Percentiles rank a stretch among this genome's conserved stretches.
Conservation (phyloP, 208 protist genomes). For the Acanthamoeba lenticulata region DNA sequence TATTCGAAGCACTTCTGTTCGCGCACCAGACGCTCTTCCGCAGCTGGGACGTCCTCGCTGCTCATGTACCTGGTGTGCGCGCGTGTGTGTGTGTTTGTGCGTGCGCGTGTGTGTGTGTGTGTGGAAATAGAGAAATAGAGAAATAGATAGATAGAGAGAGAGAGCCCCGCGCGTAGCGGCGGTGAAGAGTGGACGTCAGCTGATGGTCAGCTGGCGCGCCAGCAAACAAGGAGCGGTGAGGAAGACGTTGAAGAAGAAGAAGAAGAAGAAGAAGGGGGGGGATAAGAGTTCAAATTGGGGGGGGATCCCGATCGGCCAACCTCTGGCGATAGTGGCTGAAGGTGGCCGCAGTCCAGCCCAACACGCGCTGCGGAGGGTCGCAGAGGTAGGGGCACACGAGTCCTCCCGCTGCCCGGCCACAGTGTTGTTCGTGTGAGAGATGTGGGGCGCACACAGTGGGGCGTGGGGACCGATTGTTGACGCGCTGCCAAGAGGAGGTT, state of each 20-base stretch:
- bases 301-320: too few species aligned
- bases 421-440: not conserved
- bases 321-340: not conserved
- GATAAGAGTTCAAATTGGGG: not conserved
- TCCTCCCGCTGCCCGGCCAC: not conserved
- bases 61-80: not conserved
- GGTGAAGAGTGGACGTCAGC: not conserved
- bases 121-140: too few species aligned
- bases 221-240: not conserved
- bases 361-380: not conserved
- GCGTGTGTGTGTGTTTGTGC: too few species aligned
- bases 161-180: not conserved
- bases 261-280: not conserved
- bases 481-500: not conserved
- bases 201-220: not conserved
- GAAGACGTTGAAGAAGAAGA: not conserved
- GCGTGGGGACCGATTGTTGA: not conserved
- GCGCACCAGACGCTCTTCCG: not conserved
- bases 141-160: not conserved
- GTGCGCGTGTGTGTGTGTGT: too few species aligned
- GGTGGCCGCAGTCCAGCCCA: not conserved
- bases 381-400: constrained; percentile 28
- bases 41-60: not conserved
- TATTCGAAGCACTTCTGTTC: not conserved
- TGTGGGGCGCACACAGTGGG: not conserved